A percentile compares a stretch with the other conserved stretches of the same genome.
Conservation (phyloP, 2,329 filamentous ascomycete species). For the Biscogniauxia sp. region DNA sequence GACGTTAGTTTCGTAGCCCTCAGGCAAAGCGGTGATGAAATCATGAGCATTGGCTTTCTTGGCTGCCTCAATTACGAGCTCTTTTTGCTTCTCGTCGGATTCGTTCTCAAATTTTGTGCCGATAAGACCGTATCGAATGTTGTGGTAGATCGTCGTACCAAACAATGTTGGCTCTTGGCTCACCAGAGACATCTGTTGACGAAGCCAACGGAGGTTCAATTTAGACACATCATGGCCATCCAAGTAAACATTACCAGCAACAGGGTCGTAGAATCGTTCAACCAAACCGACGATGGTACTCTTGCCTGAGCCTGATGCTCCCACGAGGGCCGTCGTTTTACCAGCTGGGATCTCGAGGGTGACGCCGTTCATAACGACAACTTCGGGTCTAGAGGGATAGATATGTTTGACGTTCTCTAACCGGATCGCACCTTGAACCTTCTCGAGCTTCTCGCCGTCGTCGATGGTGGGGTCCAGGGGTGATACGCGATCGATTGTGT, state of each 20-base stretch:
- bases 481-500: slow-evolving; percentile 84
- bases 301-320: slow-evolving; percentile 91
- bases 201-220: slow-evolving; percentile 85
- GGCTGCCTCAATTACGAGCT: slow-evolving; percentile 76
- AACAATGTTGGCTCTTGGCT: slow-evolving; percentile 93
- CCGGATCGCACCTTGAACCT: slow-evolving; percentile 74
- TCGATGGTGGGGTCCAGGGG: slow-evolving; percentile 76
- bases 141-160: slow-evolving; percentile 81
- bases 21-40: slow-evolving; percentile 77
- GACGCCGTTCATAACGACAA: slow-evolving; percentile 83
- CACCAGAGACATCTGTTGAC: slow-evolving; percentile 88
- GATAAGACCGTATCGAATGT: slow-evolving; percentile 87
- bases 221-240: slow-evolving; percentile 80
- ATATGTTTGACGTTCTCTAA: slow-evolving; percentile 85
- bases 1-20: slow-evolving; percentile 92
- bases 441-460: slow-evolving; percentile 69
- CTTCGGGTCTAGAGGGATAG: slow-evolving; percentile 89
- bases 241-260: slow-evolving; percentile 73
- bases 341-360: slow-evolving; percentile 78
- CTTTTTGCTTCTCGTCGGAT: slow-evolving; percentile 63
- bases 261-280: slow-evolving; percentile 91
- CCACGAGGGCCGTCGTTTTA: slow-evolving; percentile 90
- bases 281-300: slow-evolving; percentile 91
- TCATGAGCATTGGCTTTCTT: slow-evolving; percentile 93
- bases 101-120: slow-evolving; percentile 74